A percentile compares a stretch with the other conserved stretches of the same genome.
These are phyloP conservation scores for Stephania japonica DNA, from an alignment of 164 flowering plant genomes.

Conservation along the genomic window DNA sequence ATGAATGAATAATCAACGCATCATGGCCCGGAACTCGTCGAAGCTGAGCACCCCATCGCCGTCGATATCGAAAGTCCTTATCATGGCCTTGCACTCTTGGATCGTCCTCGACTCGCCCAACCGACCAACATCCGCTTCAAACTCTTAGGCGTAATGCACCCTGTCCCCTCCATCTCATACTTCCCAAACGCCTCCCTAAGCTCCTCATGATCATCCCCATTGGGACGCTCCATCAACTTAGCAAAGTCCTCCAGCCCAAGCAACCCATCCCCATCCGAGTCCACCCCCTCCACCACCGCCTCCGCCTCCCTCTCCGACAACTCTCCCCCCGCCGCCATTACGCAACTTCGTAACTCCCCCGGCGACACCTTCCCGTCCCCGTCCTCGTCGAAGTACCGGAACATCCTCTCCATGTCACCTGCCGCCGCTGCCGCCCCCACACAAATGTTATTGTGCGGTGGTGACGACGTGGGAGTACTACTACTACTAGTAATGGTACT, in stretches of 20 bases:
- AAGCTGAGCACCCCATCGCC: slow-evolving; percentile 38
- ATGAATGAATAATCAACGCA: slow-evolving; percentile 10
- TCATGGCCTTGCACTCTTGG: slow-evolving; percentile 25
- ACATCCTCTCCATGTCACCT: slow-evolving; percentile 20
- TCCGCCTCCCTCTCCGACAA: slow-evolving; percentile 32
- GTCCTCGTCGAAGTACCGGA: slow-evolving; percentile 33
- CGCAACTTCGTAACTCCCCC: slow-evolving; percentile 30
- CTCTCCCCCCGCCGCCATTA: slow-evolving; percentile 29
- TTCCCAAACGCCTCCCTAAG: slow-evolving; percentile 41
- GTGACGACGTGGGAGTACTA: no score
- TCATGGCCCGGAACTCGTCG: slow-evolving; percentile 34
- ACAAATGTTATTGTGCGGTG: background rate
- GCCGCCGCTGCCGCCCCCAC: background rate
- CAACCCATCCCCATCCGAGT: slow-evolving; percentile 51
- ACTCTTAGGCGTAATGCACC: slow-evolving; percentile 39
- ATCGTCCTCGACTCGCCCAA: slow-evolving; percentile 26
- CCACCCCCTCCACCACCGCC: slow-evolving; percentile 26
- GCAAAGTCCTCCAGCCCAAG: slow-evolving; percentile 39
- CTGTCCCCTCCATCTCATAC: slow-evolving; percentile 44
- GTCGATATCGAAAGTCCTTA: slow-evolving; percentile 25
- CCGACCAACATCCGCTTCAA: slow-evolving; percentile 39
- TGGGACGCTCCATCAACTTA: slow-evolving; percentile 27
- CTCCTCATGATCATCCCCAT: slow-evolving; percentile 28
- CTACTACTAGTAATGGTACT: no score
- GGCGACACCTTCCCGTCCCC: slow-evolving; percentile 49